phyloP scores from a whole-genome alignment of 2,329 filamentous ascomycete species.

The Ophiostoma angusticollis region DNA sequence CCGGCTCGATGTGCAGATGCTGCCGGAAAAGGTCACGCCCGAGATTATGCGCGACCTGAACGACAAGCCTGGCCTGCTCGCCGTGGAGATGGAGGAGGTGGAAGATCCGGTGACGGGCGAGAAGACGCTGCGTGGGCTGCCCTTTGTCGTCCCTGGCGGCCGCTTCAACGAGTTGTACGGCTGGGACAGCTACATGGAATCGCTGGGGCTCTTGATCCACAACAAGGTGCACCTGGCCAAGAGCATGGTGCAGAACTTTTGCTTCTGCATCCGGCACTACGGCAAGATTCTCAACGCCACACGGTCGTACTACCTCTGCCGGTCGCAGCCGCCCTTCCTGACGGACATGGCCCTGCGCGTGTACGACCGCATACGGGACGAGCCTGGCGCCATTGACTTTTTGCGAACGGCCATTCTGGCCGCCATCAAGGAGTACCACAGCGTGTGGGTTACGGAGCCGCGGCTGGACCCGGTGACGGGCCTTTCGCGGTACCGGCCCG shows the following conservation, averaged over 20 bases:
- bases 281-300: slow-evolving; percentile 98
- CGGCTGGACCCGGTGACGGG: slow-evolving; percentile 66
- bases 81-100: slow-evolving; percentile 74
- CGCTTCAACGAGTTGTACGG: slow-evolving; percentile 97
- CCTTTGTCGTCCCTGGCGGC: slow-evolving; percentile 94
- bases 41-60: slow-evolving; percentile 76
- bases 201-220: slow-evolving; percentile 74
- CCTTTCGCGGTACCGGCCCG: slow-evolving; percentile 72
- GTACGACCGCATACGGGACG: slow-evolving; percentile 84
- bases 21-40: slow-evolving; percentile 66
- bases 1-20: slow-evolving; percentile 70
- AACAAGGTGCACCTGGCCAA: slow-evolving; percentile 80
- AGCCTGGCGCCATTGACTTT: slow-evolving; percentile 69
- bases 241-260: slow-evolving; percentile 91
- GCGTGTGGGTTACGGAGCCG: slow-evolving; percentile 71
- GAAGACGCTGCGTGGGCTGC: slow-evolving; percentile 62
- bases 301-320: slow-evolving; percentile 83
- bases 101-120: slow-evolving; percentile 54
- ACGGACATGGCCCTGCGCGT: slow-evolving; percentile 95
- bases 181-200: slow-evolving; percentile 99
- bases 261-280: slow-evolving; percentile 96
- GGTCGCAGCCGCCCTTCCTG: slow-evolving; percentile 91
- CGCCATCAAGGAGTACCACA: slow-evolving; percentile 93
- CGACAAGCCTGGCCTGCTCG: slow-evolving; percentile 73
- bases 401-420: slow-evolving; percentile 68